Base-by-base conservation (phyloP, 768 basidiomycete species). In the Pleurotus platypus region DNA sequence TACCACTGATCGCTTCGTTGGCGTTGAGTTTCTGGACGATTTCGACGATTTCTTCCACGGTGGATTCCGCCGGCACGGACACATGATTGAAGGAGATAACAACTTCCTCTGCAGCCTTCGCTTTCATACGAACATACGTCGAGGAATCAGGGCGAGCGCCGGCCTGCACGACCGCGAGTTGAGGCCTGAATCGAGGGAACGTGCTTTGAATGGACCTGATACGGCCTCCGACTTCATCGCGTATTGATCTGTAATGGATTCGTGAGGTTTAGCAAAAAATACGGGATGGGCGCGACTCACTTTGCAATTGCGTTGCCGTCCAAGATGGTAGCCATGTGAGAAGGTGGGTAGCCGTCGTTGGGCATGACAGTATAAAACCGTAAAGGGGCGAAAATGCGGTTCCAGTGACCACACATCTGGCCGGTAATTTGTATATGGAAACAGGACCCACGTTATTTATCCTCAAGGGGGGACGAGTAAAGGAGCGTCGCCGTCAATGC, bases 111-210 rank as follows among this genome's bases (percentile, higher is more conserved):
- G 94, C 91, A 9, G 97, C 97, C 72, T 95, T 98, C 43, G 84
- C 79, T 75, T 99, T 99, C 96, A 98, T 98, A 66, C 93, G 92
- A 62, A 99, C 87, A 73, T 99, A 99, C 42, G 88, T 87, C 16
- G 79, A 76, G 4, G 95, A 98, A 70, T 98, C 96, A 18, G 93
- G 86, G 58, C 92, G 89, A 27, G 87, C 84, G 55, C 97, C 97
- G 50, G 93, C 94, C 73, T 98, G 97, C 46, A 99, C 82, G 72
- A 99, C 93, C 63, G 85, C 90, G 15, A 99, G 82, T 69, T 87
- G 85, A 11, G 97, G 91, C 65, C 87, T 83, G 78, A 98, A 99
- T 18, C 89, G 89, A n/a, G 95, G 91, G 70, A 81, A 86, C 59
- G 75, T 78, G 3, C 81, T 71, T 65, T 89, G 87, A 46, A 86